Base-by-base conservation (phyloP, 345 rosid genomes). In the Psidium guajava region DNA sequence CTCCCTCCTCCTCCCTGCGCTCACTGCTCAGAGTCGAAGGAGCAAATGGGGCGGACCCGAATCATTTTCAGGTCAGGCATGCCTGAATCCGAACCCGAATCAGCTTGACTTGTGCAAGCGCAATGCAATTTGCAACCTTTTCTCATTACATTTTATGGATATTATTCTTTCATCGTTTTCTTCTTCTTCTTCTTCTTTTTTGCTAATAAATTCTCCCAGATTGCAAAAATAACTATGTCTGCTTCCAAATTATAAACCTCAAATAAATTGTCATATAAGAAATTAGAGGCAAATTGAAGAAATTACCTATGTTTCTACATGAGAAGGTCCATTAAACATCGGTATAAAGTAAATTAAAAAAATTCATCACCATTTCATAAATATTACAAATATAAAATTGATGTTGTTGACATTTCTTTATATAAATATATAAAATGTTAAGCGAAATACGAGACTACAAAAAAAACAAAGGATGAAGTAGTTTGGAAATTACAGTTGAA, bases 111-210 rank as follows among this genome's bases (percentile, higher is more conserved):
- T 28, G 6, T n/a, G 8, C 69, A 0, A 6, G 69, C 14, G 69
- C 9, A 6, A 0, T 6, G 2, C 69, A 0, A n/a, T 59, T 59
- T 59, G 18, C 69, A 0, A 5, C 69, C 69, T 12, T 2, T 6
- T 16, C 6, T 15, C 6, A 13, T 53, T 53, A 53, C 54, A 53
- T 53, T 53, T 15, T 16, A 6, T 53, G 21, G 54, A n/a, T n/a
- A n/a, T n/a, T 15, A 59, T n/a, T 59, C 2, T 59, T 59, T 0
- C 36, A 59, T 59, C 0, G 69, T 8, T 0, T 3, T 14, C 20
- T 59, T 59, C 0, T 13, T 14, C 20, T 59, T 59, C 0, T 13
- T 27, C 15, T 11, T 12, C 36, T 36, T 27, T 13, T 13, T n/a
- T 6, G 32, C 36, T 59, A n/a, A 27, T 59, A 27, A 59, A 5